These are phyloP conservation scores for Hypoxylon subgilvum DNA, from an alignment of 495 filamentous ascomycete species.

Conservation along the genomic window DNA sequence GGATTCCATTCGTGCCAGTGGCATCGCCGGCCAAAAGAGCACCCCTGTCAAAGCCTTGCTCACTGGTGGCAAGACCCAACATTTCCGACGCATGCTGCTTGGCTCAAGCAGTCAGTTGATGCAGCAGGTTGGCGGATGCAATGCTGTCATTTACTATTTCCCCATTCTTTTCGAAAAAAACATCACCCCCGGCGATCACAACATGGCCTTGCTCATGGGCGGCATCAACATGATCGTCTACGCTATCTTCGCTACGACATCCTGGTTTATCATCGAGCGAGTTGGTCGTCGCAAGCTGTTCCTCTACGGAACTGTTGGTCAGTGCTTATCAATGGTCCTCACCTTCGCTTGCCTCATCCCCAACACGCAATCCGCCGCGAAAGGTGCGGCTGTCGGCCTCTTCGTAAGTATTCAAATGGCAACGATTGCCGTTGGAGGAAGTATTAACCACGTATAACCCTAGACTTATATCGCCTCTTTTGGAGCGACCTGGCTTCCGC, in stretches of 20 bases:
- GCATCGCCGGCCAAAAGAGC: slow-evolving; percentile 43
- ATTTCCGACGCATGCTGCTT: slow-evolving; percentile 62
- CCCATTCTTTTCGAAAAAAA: slow-evolving; percentile 47
- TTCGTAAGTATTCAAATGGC: slow-evolving; percentile 47
- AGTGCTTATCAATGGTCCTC: slow-evolving; percentile 69
- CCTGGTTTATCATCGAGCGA: slow-evolving; percentile 77
- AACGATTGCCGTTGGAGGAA: slow-evolving; percentile 47
- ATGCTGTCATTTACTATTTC: slow-evolving; percentile 62
- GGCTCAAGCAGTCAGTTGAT: slow-evolving; percentile 66
- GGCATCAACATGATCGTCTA: slow-evolving; percentile 63
- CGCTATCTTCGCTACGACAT: slow-evolving; percentile 72
- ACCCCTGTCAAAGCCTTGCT: slow-evolving; percentile 59
- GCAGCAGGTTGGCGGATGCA: slow-evolving; percentile 74
- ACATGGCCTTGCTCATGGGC: slow-evolving; percentile 38
- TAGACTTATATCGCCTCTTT: slow-evolving; percentile 55
- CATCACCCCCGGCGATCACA: slow-evolving; percentile 31
- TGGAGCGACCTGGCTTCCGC: slow-evolving; percentile 69
- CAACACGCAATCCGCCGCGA: slow-evolving; percentile 44
- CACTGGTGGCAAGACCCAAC: slow-evolving; percentile 64
- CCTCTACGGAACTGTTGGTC: slow-evolving; percentile 66
- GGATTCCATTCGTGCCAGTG: slow-evolving; percentile 61
- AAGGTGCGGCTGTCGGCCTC: slow-evolving; percentile 57
- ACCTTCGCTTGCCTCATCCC: slow-evolving; percentile 70
- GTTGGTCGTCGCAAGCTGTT: slow-evolving; percentile 68
- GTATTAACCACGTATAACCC: slow-evolving; percentile 1